Evolutionary conservation across 2,329 filamentous ascomycete species (phyloP).

Genomic region (Penicillium freii): DNA sequence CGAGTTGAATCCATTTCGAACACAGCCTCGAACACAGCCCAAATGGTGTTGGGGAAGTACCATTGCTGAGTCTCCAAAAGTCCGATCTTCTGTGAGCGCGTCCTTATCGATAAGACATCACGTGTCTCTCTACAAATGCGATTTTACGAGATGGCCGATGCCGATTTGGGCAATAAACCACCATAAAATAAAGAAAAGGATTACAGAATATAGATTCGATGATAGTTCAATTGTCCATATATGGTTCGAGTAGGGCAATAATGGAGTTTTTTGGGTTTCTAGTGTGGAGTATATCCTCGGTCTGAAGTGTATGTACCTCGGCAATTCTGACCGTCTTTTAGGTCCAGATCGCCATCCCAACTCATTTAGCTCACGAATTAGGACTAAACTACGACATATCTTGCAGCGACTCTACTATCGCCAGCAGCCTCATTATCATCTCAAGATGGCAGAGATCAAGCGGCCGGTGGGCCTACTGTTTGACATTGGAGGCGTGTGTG

Average conservation of each 20-base stretch:
- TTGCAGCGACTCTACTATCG: background rate
- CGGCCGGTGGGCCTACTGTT: slow-evolving; percentile 77
- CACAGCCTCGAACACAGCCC: background rate
- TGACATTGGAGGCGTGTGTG: slow-evolving; percentile 95
- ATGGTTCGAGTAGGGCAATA: background rate
- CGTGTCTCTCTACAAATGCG: slow-evolving; percentile 4
- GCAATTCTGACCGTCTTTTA: slow-evolving; percentile 20
- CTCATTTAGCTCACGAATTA: background rate
- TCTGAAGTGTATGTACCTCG: slow-evolving; percentile 26
- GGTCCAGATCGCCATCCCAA: background rate
- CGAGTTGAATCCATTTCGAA: slow-evolving; percentile 38
- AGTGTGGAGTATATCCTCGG: slow-evolving; percentile 13
- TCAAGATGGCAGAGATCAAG: slow-evolving; percentile 42
- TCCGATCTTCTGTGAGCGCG: slow-evolving; percentile 3
- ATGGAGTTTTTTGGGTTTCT: background rate
- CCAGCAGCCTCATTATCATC: background rate
- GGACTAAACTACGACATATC: background rate
- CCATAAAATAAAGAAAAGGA: background rate
- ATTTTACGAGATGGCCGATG: background rate
- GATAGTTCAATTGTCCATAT: background rate
- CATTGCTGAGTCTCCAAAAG: slow-evolving; percentile 16
- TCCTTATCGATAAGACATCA: slow-evolving; percentile 11
- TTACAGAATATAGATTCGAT: background rate
- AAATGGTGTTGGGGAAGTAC: background rate
- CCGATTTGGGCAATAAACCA: background rate